These are phyloP conservation scores for Yamadazyma insecticola DNA, from an alignment of 805 yeast species.

Conservation along the genomic window DNA sequence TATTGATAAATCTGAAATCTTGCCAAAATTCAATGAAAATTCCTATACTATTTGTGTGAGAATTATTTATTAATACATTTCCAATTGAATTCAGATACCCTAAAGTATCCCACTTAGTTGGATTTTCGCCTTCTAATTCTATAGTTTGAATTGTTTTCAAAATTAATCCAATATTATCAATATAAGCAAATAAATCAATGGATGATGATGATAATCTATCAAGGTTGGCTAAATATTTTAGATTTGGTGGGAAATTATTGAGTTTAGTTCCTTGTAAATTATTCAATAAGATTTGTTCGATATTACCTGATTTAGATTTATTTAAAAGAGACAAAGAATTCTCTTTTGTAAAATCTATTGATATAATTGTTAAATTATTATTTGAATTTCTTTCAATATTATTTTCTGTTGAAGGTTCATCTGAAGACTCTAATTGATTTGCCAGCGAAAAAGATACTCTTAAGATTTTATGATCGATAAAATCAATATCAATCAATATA, in stretches of 20 bases:
- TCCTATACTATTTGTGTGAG: conserved; percentile 21
- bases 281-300: conserved; percentile 23
- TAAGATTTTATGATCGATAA: conserved; percentile 20
- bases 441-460: conserved; percentile 35
- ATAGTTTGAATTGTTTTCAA: conserved; percentile 19
- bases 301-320: conserved; percentile 2
- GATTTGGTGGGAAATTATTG: conserved; percentile 29
- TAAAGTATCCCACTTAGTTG: conserved; percentile 1
- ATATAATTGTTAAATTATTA: conserved; percentile 7
- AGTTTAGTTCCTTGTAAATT: conserved; percentile 20
- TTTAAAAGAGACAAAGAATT: conserved; percentile 17
- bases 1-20: conserved; percentile 23
- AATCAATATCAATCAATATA: conserved; percentile 37
- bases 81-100: conserved; percentile 27
- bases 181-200: conserved; percentile 25
- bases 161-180: conserved; percentile 26
- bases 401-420: conserved; percentile 1
- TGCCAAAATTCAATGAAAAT: conserved; percentile 34
- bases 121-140: conserved; percentile 12
- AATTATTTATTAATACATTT: conserved; percentile 22
- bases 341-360: conserved; percentile 11
- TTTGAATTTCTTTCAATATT: not conserved
- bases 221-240: conserved; percentile 31
- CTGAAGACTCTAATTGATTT: conserved; percentile 13
- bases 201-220: conserved; percentile 28